Base-by-base conservation (phyloP, 306 rosid genomes). In the Vicia villosa region DNA sequence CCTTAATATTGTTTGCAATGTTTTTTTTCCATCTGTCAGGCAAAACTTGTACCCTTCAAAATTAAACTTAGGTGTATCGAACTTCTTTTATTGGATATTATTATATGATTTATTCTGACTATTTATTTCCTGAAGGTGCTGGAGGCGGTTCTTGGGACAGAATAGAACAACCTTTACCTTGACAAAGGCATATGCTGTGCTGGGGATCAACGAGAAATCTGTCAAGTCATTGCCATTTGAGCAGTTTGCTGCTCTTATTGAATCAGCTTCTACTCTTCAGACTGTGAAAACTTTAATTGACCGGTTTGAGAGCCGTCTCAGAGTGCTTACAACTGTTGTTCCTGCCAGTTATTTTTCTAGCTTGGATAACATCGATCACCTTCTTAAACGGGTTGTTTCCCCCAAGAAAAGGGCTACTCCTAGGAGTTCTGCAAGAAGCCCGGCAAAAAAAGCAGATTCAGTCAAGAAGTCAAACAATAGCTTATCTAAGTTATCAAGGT, bases 191-290 rank as follows among this genome's bases (percentile, higher is more conserved):
- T 91, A 84, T 71, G 87, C 82, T n/a, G 52, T 77, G 52, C 69
- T 90, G 56, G 87, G 90, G 71, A 86, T 94, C 56, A 87, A 86
- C 68, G 90, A 79, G 76, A 83, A 77, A 58, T 81, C 83, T 40
- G 89, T 87, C 38, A 88, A 84, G 85, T 81, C 87, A n/a, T 78
- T 94, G 92, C 92, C 96, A 0, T 94, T 94, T 75, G 99, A 94
- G 75, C 85, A 87, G 84, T 88, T 94, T 38, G 92, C 97, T 38
- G 73, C 79, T 84, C 90, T 80, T 74, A 88, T 94, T 74, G 99
- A 87, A 77, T 87, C 99, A 38, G 56, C 78, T 70, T 76, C 89
- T 73, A 88, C 97, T 32, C 95, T 91, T 60, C 89, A 83, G 76
- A 79, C 92, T 17, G 91, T 85, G 73, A 94, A 91, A 74, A 79